Evolutionary conservation across 148 eudicot species (phyloP), one percentile per base, ranked within the genome.

Genomic region (Chenopodium berlandieri): DNA sequence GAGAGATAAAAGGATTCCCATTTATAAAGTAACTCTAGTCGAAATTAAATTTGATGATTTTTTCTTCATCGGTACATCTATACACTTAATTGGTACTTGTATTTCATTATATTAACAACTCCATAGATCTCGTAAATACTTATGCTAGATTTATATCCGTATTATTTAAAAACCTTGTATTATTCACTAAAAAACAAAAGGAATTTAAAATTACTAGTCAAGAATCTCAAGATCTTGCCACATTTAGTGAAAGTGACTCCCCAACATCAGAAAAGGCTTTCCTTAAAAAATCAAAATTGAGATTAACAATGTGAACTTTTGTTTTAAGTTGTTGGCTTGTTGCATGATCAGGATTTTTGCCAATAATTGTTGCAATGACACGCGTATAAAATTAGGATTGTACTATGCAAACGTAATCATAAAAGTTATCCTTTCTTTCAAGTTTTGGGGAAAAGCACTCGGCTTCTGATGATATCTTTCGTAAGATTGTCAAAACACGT

Each of bases 311-410:
- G 54, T 50, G 3, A 27, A 23, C 70, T 13, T 2, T n/a, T 65
- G 40, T 34, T 34, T 16, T 17, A 71, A 71, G 19, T 74, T 54
- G 23, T 54, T 77, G 54, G 70, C 71, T 64, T 48, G 1, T 78
- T 78, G 64, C 64, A 19, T 50, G 74, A 78, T 48, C 16, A 1
- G 74, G 37, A 50, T 48, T 56, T 40, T 31, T 66, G 14, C 17
- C 80, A 48, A 78, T 78, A 66, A 78, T 78, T 78, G 64, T 67
- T 66, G 30, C 68, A 34, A 60, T 46, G 30, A 60, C 78, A 60
- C 78, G 78, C 23, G 60, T 47, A 22, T 73, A 10, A n/a, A 19
- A n/a, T 73, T 23, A 47, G 60, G 32, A 11, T 73, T 2, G 9
- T 19, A 23, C 25, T 48, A 8, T 32, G 44, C 4, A 19, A 34